Evolutionary conservation across 148 eudicot species (phyloP).

Genomic region (Vaccinium darrowii): DNA sequence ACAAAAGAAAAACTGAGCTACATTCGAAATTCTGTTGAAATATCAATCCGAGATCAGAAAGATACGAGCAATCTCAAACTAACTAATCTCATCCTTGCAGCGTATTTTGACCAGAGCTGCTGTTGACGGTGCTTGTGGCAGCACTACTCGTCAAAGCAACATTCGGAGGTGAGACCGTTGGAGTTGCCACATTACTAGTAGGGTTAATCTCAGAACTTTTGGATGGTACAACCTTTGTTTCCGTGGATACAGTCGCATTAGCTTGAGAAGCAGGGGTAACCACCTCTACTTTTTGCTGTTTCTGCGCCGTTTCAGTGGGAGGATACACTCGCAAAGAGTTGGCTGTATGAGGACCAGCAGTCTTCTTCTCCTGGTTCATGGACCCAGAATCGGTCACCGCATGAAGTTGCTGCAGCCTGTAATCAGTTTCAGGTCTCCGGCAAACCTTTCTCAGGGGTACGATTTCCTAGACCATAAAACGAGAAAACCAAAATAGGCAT

Average conservation of each 20-base stretch:
- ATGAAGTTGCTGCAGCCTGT: conserved; percentile 76
- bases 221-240: conserved; percentile 7
- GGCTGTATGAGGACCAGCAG: conserved; percentile 29
- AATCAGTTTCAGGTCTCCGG: conserved; percentile 89
- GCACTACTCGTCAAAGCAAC: conserved; percentile 1
- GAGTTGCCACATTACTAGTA: conserved; percentile 3
- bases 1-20: neutral
- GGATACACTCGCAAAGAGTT: conserved; percentile 30
- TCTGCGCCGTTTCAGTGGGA: conserved; percentile 19
- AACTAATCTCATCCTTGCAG: neutral
- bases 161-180: neutral
- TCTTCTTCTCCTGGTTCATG: conserved; percentile 37
- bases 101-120: neutral
- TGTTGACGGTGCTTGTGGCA: neutral
- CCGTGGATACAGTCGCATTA: neutral
- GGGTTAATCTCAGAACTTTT: neutral
- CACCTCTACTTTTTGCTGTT: conserved; percentile 23
- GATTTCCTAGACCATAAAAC: conserved; percentile 54
- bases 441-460: conserved; percentile 82
- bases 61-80: neutral
- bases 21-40: neutral
- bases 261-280: conserved; percentile 11
- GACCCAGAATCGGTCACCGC: conserved; percentile 38
- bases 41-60: neutral
- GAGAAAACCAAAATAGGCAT: neutral